Conservation (phyloP, 2,329 filamentous ascomycete species). For the Clonostachys solani region DNA sequence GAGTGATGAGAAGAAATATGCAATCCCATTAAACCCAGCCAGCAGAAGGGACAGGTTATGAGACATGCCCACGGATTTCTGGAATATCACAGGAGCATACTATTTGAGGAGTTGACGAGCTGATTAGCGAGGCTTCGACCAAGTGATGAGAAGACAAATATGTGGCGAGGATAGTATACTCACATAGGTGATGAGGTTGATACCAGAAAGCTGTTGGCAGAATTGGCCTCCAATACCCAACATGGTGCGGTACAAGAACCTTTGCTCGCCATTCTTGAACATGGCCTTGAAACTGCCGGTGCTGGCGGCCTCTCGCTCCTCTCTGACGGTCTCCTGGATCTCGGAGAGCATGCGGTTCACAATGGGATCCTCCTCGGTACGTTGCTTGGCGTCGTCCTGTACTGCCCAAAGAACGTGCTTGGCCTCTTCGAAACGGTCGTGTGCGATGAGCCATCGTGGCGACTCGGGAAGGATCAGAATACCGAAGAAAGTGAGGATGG, state of each 20-base stretch:
- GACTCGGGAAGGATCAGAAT: constrained; percentile 19
- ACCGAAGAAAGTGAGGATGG: constrained; percentile 11
- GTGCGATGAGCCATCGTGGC: constrained; percentile 18
- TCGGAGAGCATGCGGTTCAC: background rate
- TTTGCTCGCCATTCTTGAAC: constrained; percentile 7
- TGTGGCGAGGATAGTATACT: background rate
- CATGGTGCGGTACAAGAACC: constrained; percentile 2
- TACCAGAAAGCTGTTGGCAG: constrained; percentile 14
- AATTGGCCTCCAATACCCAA: constrained; percentile 36
- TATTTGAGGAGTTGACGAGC: background rate
- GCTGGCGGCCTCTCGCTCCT: constrained; percentile 13
- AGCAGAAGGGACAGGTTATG: constrained; percentile 41
- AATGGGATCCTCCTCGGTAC: background rate
- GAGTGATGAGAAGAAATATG: constrained; percentile 31
- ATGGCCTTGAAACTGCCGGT: constrained; percentile 11
- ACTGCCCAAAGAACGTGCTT: constrained; percentile 11
- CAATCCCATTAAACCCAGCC: constrained; percentile 46
- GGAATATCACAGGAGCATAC: constrained; percentile 29
- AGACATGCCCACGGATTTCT: constrained; percentile 34
- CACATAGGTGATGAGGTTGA: constrained; percentile 1
- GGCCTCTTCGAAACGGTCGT: constrained; percentile 18
- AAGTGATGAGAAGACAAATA: background rate
- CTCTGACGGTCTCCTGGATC: constrained; percentile 15
- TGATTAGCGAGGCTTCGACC: background rate
- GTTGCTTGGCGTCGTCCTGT: background rate